Evolutionary conservation across 2,329 filamentous ascomycete genomes (phyloP).

Genomic region (Aspergillus melleus): DNA sequence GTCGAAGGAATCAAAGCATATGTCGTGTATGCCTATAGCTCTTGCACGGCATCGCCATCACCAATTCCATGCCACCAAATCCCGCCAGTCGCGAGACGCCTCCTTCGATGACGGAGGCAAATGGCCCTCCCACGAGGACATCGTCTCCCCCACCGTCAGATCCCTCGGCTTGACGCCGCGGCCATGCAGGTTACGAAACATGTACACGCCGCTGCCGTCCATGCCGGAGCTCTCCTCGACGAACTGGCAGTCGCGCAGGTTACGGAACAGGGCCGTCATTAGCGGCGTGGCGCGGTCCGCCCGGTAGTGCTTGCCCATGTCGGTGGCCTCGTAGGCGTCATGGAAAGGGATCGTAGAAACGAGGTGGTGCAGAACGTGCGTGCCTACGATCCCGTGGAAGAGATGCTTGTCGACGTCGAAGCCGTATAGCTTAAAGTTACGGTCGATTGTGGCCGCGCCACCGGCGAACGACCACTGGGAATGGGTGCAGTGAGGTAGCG

Average conservation of each 20-base stretch:
- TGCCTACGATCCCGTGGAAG: constrained; percentile 66
- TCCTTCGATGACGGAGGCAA: neutral
- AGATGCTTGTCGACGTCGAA: constrained; percentile 46
- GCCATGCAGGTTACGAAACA: neutral
- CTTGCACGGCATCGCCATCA: neutral
- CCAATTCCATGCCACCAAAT: neutral
- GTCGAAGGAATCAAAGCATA: neutral
- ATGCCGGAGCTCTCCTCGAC: neutral
- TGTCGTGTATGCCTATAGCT: neutral
- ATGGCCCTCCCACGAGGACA: neutral
- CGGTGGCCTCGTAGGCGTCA: neutral
- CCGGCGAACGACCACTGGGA: constrained; percentile 61
- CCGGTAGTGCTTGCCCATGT: constrained; percentile 43
- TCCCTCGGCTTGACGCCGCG: neutral
- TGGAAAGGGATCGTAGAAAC: constrained; percentile 61
- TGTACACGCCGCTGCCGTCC: neutral
- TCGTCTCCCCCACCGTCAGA: neutral
- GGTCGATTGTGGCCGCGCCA: constrained; percentile 63
- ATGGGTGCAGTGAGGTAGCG: constrained; percentile 58
- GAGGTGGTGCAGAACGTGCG: constrained; percentile 63
- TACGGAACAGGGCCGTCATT: neutral
- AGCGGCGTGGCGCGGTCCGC: constrained; percentile 37
- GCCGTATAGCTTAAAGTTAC: constrained; percentile 64
- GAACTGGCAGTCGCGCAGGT: neutral
- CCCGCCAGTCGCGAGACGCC: neutral